Conservation (phyloP, 441 rosid species). For the Syzygium malaccense region DNA sequence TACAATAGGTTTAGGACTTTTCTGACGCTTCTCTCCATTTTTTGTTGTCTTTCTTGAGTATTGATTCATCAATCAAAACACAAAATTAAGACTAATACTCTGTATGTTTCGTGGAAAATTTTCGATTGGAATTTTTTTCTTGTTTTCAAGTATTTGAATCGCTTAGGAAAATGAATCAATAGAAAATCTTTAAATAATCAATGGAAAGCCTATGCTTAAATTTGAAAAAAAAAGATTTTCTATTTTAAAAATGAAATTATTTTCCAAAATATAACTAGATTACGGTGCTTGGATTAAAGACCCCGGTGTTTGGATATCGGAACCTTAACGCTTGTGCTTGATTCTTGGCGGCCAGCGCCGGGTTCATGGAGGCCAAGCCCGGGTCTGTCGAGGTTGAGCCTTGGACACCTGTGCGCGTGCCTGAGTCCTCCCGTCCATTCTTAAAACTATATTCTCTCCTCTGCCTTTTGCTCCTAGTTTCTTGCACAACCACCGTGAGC, state of each 20-base stretch:
- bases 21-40: background rate
- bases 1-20: too few species aligned
- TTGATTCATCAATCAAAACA: background rate
- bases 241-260: too few species aligned
- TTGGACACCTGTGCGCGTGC: accelerated
- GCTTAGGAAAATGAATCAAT: background rate
- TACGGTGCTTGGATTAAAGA: background rate
- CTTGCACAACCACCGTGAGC: background rate
- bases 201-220: background rate
- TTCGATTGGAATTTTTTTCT: too few species aligned
- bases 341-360: background rate
- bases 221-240: background rate
- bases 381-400: accelerated
- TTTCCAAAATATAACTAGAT: too few species aligned
- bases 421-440: accelerated
- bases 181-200: too few species aligned
- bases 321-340: background rate
- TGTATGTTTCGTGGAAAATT: too few species aligned
- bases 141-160: too few species aligned
- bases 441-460: too few species aligned
- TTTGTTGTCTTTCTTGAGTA: background rate
- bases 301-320: too few species aligned
- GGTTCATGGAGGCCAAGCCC: accelerated
- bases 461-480: background rate
- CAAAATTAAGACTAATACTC: background rate